Percentiles rank a stretch among this genome's conserved stretches.
phyloP scores from a whole-genome alignment of 2,329 filamentous ascomycete species.

The Whalleya microplaca region DNA sequence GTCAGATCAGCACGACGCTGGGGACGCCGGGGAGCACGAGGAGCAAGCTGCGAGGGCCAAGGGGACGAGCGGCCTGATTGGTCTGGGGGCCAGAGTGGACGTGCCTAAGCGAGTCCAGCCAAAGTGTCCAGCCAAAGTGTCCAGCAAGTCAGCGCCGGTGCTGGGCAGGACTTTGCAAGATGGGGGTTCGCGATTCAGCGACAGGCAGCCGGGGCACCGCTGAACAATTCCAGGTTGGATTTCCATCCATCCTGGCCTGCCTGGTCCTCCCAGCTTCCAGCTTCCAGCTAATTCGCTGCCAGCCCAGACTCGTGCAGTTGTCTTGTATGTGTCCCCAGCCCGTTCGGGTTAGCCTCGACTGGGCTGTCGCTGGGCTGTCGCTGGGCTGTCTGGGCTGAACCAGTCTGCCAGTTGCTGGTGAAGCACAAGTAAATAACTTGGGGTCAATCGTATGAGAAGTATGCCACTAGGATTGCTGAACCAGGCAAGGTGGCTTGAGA shows the following conservation, averaged over 20 bases:
- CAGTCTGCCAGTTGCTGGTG: slow-evolving; percentile 17
- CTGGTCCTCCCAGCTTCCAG: slow-evolving; percentile 2
- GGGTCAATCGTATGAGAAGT: slow-evolving; percentile 20
- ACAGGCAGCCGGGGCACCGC: slow-evolving; percentile 5
- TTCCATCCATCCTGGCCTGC: slow-evolving; percentile 18
- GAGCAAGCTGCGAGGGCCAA: slow-evolving; percentile 26
- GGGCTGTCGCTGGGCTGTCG: too few species aligned
- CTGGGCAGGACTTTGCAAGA: too few species aligned
- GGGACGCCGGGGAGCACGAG: slow-evolving; percentile 24
- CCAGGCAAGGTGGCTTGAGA: slow-evolving; percentile 8
- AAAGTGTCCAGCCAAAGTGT: background rate
- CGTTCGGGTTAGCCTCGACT: slow-evolving; percentile 18
- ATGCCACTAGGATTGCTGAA: slow-evolving; percentile 6
- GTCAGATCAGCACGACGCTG: slow-evolving; percentile 24
- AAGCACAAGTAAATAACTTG: slow-evolving; percentile 3
- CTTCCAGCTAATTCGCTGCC: slow-evolving; percentile 3
- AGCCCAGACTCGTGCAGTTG: slow-evolving; percentile 16
- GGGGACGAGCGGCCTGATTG: slow-evolving; percentile 26
- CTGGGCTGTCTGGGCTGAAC: slow-evolving; percentile 17
- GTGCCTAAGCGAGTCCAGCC: slow-evolving; percentile 32
- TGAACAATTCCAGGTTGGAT: slow-evolving; percentile 26
- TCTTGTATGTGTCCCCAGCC: slow-evolving; percentile 18
- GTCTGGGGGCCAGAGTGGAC: slow-evolving; percentile 21
- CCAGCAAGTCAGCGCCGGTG: too few species aligned
- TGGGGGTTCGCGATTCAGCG: slow-evolving; percentile 19